These are phyloP conservation scores for Perkinsus olseni DNA, from an alignment of 169 alveolate genomes.

Conservation along the genomic window DNA sequence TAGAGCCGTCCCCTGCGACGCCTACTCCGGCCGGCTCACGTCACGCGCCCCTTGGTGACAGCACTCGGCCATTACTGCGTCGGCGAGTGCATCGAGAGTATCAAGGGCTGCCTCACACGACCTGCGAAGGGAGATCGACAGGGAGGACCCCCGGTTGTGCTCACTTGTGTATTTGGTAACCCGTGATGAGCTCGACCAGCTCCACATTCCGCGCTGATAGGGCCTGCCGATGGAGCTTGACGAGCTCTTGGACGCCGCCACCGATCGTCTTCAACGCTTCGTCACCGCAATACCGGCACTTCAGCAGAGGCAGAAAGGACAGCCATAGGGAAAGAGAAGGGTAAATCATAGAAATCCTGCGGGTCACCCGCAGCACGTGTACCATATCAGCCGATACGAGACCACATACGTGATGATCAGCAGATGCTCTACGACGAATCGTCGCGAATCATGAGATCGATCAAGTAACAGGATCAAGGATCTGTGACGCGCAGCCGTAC, in stretches of 20 bases:
- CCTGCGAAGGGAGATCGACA: background rate
- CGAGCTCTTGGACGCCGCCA: background rate
- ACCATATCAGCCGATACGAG: too few species aligned
- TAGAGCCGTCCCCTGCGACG: background rate
- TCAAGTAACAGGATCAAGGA: too few species aligned
- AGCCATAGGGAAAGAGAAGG: too few species aligned
- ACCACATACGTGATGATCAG: too few species aligned
- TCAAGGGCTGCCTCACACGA: background rate
- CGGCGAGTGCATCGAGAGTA: background rate
- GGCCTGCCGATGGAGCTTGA: background rate
- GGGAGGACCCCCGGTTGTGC: background rate
- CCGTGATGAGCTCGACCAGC: background rate
- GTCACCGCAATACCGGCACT: background rate
- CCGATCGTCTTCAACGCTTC: background rate
- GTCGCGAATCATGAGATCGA: too few species aligned
- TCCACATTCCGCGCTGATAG: background rate
- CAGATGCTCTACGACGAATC: too few species aligned
- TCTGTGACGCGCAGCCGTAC: too few species aligned
- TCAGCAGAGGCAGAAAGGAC: background rate
- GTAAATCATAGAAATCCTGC: too few species aligned
- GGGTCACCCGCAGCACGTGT: too few species aligned
- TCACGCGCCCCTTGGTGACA: background rate
- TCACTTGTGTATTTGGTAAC: background rate
- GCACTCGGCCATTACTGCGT: background rate
- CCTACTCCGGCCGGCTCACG: background rate